These are phyloP conservation scores for Hygrocybe punicea DNA, from an alignment of 768 basidiomycete species.

Conservation along the genomic window DNA sequence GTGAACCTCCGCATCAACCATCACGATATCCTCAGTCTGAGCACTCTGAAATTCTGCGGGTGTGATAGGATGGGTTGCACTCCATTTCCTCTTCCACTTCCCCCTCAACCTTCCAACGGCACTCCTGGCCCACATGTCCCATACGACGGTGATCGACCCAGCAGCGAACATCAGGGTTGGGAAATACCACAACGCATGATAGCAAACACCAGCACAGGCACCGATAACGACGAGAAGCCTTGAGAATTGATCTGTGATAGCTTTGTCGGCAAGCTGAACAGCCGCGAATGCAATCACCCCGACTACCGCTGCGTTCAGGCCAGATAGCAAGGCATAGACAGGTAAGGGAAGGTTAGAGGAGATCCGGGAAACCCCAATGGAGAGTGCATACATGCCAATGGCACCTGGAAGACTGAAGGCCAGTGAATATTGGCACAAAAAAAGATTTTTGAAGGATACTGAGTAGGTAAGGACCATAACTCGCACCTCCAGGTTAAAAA, in stretches of 20 bases:
- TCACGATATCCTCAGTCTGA: too few species aligned
- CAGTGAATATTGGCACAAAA: neutral
- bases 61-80: neutral
- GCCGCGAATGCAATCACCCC: slow-evolving; percentile 53
- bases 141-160: slow-evolving; percentile 38
- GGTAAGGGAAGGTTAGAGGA: slow-evolving; percentile 41
- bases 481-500: slow-evolving; percentile 4
- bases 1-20: too few species aligned
- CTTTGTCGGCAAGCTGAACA: slow-evolving; percentile 42
- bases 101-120: slow-evolving; percentile 1
- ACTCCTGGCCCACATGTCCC: slow-evolving; percentile 32
- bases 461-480: neutral
- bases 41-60: too few species aligned
- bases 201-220: slow-evolving; percentile 48
- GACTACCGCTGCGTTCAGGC: slow-evolving; percentile 53
- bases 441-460: neutral
- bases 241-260: slow-evolving; percentile 45
- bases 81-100: neutral
- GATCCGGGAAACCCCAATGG: slow-evolving; percentile 43
- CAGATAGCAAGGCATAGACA: slow-evolving; percentile 50
- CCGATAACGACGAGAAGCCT: slow-evolving; percentile 41
- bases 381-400: slow-evolving; percentile 41
- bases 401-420: slow-evolving; percentile 1
- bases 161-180: slow-evolving; percentile 44
- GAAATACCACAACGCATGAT: slow-evolving; percentile 52